Base-by-base conservation (phyloP, 2,329 filamentous ascomycete species). In the Pseudodiploospora longispora region DNA sequence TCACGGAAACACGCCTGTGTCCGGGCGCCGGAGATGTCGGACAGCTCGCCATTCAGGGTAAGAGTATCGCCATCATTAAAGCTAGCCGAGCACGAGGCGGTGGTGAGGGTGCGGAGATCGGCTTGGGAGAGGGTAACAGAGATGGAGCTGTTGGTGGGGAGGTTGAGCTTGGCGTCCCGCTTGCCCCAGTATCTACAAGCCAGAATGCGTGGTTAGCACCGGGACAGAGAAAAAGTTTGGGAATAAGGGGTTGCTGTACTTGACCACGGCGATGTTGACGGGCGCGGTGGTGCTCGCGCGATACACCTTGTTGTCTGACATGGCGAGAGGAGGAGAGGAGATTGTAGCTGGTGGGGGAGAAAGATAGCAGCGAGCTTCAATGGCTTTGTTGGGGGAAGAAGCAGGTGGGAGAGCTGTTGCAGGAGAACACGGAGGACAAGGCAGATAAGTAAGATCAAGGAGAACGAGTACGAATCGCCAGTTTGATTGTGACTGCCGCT, bases 231-330 rank as follows among this genome's bases (percentile, higher is more conserved):
- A 37, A 4, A 34, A 12, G 6, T 34, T 12, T 44, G 31, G 42
- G 32, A 5, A 12, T 6, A n/a, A 5, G 3, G 19, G 6, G 10
- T 7, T 5, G 27, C 34, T 10, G 19, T 60, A 94, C 85, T 97
- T 97, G 71, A 97, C 93, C 46, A 97, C 90, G 53, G 91, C 91
- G 63, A 97, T 97, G 74, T 97, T 97, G 61, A 97, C 91, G 10
- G 91, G 93, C 35, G 93, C 93, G 52, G 90, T 97, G 47, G 93
- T 96, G 73, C 87, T 96, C 55, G 93, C 87, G 58, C 89, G 85
- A 73, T 94, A 90, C 59, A 97, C 77, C 46, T 71, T 74, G 42
- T 58, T 67, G 54, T 73, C 71, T 30, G 70, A 65, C 71, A 75
- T 75, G 50, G 42, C 51, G 48, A 45, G 27, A 34, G 29, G 40